Evolutionary conservation across 768 basidiomycete genomes (phyloP).

Genomic region (Hypholoma sublateritium): DNA sequence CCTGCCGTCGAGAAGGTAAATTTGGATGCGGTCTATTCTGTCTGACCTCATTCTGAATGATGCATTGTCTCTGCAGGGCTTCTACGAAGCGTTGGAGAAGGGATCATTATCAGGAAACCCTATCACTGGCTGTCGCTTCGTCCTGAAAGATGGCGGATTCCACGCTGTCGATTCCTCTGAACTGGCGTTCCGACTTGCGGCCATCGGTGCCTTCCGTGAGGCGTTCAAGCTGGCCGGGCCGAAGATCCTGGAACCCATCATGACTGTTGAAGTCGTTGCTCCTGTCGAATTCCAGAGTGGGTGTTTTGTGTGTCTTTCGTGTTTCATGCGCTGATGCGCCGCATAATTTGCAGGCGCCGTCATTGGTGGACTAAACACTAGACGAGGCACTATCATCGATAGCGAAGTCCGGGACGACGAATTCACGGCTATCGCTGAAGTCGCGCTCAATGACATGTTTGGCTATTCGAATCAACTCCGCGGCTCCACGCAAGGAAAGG

Average conservation of each 20-base stretch:
- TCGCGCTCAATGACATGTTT: slow-evolving; percentile 98
- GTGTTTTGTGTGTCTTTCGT: slow-evolving; percentile 14
- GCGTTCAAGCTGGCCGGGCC: slow-evolving; percentile 75
- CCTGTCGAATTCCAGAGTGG: slow-evolving; percentile 93
- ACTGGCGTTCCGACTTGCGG: slow-evolving; percentile 88
- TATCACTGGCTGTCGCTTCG: slow-evolving; percentile 81
- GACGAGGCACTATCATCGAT: slow-evolving; percentile 92
- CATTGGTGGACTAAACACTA: slow-evolving; percentile 90
- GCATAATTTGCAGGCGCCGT: slow-evolving; percentile 57
- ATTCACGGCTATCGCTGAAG: slow-evolving; percentile 89
- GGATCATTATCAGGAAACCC: slow-evolving; percentile 87
- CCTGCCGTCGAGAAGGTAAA: slow-evolving; percentile 91
- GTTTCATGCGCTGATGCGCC: not conserved
- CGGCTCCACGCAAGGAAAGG: slow-evolving; percentile 96
- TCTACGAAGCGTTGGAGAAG: slow-evolving; percentile 91
- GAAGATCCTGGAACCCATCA: slow-evolving; percentile 94
- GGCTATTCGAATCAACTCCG: slow-evolving; percentile 92
- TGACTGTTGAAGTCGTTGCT: slow-evolving; percentile 96
- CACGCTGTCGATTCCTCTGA: slow-evolving; percentile 97
- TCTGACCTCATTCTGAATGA: not conserved
- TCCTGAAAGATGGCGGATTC: slow-evolving; percentile 88
- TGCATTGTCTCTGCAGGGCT: slow-evolving; percentile 57
- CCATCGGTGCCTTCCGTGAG: slow-evolving; percentile 92
- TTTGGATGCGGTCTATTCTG: not conserved
- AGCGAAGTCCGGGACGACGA: slow-evolving; percentile 97